Conservation (phyloP, 1,284 basidiomycete species). For the Exobasidium cylindrosporum region DNA sequence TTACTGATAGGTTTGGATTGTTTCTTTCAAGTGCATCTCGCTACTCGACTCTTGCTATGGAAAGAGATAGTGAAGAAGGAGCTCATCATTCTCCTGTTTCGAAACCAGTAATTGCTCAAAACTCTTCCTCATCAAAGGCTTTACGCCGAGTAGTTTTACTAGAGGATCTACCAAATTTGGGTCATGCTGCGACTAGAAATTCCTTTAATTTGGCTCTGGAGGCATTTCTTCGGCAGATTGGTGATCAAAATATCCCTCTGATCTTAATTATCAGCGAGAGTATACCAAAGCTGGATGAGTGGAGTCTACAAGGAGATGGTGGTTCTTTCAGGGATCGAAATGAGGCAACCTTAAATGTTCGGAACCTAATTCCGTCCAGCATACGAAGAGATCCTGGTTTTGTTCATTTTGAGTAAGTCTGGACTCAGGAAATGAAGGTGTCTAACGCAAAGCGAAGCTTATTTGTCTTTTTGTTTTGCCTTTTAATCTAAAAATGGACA, state of each 20-base stretch:
- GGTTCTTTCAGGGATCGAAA: conserved; percentile 57
- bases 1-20: conserved; percentile 35
- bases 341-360: conserved; percentile 62
- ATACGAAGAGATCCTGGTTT: conserved; percentile 67
- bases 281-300: conserved; percentile 59
- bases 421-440: too few relatives aligned
- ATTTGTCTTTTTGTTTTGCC: too few relatives aligned
- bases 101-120: background rate
- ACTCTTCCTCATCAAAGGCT: background rate
- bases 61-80: background rate
- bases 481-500: too few relatives aligned
- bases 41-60: conserved; percentile 17
- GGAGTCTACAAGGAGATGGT: conserved; percentile 60
- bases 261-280: conserved; percentile 81
- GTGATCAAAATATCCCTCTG: conserved; percentile 61
- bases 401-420: conserved; percentile 62
- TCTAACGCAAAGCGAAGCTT: too few relatives aligned
- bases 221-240: conserved; percentile 21
- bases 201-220: conserved; percentile 72
- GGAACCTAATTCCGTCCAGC: conserved; percentile 66
- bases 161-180: conserved; percentile 86
- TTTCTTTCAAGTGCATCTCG: conserved; percentile 34
- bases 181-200: conserved; percentile 63
- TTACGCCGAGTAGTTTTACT: conserved; percentile 67
- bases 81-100: background rate